These are phyloP conservation scores for Metschnikowia arizonensis DNA, from an alignment of 805 yeast species.

Conservation along the genomic window DNA sequence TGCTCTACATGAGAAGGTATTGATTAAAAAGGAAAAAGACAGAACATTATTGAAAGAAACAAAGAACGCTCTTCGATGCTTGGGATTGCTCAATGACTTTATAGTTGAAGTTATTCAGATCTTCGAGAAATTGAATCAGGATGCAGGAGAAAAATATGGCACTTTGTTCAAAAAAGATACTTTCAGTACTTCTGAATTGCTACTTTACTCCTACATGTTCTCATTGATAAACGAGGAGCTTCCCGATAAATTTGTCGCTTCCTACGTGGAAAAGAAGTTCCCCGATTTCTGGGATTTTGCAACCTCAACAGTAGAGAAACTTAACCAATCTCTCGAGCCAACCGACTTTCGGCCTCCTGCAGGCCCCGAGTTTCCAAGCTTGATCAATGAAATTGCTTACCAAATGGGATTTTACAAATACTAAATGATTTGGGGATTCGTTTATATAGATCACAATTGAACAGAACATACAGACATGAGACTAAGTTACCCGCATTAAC, in stretches of 20 bases:
- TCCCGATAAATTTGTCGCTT: constrained; percentile 39
- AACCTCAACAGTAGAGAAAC: constrained; percentile 12
- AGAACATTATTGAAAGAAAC: constrained; percentile 29
- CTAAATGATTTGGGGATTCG: background rate
- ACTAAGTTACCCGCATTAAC: constrained; percentile 14
- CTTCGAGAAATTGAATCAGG: constrained; percentile 15
- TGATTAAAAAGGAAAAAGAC: constrained; percentile 32
- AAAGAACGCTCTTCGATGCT: constrained; percentile 31
- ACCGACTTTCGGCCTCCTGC: constrained; percentile 22
- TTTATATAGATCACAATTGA: background rate
- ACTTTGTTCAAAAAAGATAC: constrained; percentile 16
- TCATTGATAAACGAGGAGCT: constrained; percentile 30
- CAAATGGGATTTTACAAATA: constrained; percentile 5
- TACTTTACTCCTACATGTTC: constrained; percentile 38
- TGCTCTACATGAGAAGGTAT: constrained; percentile 36
- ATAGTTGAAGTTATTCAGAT: constrained; percentile 18
- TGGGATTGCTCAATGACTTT: constrained; percentile 23
- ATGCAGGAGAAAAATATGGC: constrained; percentile 15
- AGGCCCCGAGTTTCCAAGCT: constrained; percentile 30
- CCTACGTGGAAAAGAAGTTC: constrained; percentile 29
- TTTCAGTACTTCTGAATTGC: constrained; percentile 30
- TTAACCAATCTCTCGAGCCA: constrained; percentile 10
- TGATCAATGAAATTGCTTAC: constrained; percentile 32
- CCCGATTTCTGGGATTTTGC: constrained; percentile 25
- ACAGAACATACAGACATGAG: background rate